Evolutionary conservation across 2,329 filamentous ascomycete genomes (phyloP).

Genomic region (Fusarium liriodendri): DNA sequence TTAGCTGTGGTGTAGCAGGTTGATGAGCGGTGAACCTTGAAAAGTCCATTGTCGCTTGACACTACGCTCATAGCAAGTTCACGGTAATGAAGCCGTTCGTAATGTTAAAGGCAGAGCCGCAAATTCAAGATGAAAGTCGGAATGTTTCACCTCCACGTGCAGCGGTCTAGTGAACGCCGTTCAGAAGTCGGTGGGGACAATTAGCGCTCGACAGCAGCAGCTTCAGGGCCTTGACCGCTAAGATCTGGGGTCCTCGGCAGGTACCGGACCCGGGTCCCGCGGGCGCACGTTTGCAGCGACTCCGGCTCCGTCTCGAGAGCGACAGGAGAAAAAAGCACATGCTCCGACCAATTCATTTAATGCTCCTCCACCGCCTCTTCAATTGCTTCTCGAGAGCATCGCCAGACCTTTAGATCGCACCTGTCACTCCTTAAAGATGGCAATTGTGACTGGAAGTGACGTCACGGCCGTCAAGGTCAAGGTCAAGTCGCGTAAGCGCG

Average conservation of each 20-base stretch:
- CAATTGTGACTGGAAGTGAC: conserved; percentile 45
- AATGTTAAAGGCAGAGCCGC: conserved; percentile 5
- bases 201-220: neutral
- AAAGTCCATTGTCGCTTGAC: conserved; percentile 6
- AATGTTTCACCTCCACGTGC: conserved; percentile 6
- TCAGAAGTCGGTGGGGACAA: neutral
- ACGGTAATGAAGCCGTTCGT: neutral
- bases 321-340: conserved; percentile 28
- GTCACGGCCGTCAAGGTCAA: conserved; percentile 45
- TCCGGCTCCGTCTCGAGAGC: conserved; percentile 19
- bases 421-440: conserved; percentile 37
- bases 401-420: neutral
- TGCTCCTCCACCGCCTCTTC: conserved; percentile 21
- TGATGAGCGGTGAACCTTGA: neutral
- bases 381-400: conserved; percentile 11
- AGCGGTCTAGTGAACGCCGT: neutral
- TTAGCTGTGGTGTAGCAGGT: conserved; percentile 22
- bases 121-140: neutral
- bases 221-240: conserved; percentile 39
- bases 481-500: conserved; percentile 56
- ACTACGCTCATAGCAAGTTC: neutral
- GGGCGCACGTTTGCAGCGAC: conserved; percentile 8
- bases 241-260: conserved; percentile 24
- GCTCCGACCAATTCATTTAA: conserved; percentile 11
- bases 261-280: conserved; percentile 19